Conservation (phyloP, 2,329 filamentous ascomycete species). For the Penicillium digitatum region DNA sequence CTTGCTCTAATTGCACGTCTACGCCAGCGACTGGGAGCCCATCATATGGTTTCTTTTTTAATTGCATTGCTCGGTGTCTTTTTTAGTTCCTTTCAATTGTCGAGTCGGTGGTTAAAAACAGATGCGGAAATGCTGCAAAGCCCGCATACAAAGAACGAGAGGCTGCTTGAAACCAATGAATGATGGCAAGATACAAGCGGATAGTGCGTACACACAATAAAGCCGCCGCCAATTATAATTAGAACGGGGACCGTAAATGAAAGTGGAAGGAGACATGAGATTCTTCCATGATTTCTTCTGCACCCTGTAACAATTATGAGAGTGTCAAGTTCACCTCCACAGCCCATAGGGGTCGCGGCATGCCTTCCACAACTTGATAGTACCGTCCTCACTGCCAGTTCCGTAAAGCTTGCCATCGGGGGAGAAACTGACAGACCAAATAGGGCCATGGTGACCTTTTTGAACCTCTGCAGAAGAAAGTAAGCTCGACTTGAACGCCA, state of each 20-base stretch:
- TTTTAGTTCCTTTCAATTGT: not conserved
- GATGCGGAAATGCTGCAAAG: not conserved
- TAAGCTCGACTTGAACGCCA: slow-evolving; percentile 4
- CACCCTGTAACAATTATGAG: slow-evolving; percentile 3
- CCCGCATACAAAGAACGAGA: not conserved
- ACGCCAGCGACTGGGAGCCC: not conserved
- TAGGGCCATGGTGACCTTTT: slow-evolving; percentile 94
- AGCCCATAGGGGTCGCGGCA: slow-evolving; percentile 62
- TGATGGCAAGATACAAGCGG: not conserved
- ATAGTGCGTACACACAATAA: not conserved
- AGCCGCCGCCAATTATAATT: not conserved
- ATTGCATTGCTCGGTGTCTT: not conserved
- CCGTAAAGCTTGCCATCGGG: slow-evolving; percentile 95
- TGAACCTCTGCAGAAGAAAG: slow-evolving; percentile 63
- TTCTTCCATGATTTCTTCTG: not conserved
- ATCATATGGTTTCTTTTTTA: not conserved
- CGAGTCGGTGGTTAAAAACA: not conserved
- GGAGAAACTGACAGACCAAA: slow-evolving; percentile 93
- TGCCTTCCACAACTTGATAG: slow-evolving; percentile 84
- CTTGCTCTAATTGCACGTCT: not conserved
- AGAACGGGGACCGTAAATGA: not conserved
- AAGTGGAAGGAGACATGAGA: not conserved
- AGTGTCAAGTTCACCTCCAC: slow-evolving; percentile 50
- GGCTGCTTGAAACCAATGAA: not conserved
- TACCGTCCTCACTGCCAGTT: slow-evolving; percentile 94